These are phyloP conservation scores for Oldenlandia corymbosa DNA, from an alignment of 257 asterid genomes.

Conservation along the genomic window DNA sequence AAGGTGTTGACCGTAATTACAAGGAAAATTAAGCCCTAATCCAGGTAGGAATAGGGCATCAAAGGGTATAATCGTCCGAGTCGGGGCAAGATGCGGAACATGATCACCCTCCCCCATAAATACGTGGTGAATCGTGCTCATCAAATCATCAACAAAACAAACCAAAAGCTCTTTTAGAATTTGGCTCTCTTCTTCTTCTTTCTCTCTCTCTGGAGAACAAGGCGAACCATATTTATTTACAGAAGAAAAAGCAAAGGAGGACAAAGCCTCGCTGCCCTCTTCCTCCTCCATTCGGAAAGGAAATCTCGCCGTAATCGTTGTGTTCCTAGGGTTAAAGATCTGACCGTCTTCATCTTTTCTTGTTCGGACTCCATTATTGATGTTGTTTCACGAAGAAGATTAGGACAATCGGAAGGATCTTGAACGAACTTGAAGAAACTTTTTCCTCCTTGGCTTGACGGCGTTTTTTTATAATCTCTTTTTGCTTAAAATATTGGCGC, in stretches of 20 bases:
- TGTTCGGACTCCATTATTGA: too few relatives aligned
- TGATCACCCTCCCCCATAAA: slow-evolving; percentile 28
- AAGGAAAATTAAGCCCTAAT: slow-evolving; percentile 24
- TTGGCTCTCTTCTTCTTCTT: too few relatives aligned
- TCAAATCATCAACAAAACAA: slow-evolving; percentile 1
- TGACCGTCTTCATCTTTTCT: not conserved
- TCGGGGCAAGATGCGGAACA: slow-evolving; percentile 40
- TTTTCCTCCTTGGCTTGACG: not conserved
- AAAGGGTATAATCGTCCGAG: slow-evolving; percentile 32
- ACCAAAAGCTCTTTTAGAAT: too few relatives aligned
- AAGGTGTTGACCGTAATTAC: slow-evolving; percentile 41
- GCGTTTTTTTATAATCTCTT: not conserved
- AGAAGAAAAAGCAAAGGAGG: slow-evolving; percentile 1
- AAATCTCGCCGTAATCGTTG: slow-evolving; percentile 1
- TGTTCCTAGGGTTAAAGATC: slow-evolving; percentile 12
- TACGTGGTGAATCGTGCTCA: slow-evolving; percentile 38
- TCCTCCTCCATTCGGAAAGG: not conserved
- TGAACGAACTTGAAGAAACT: not conserved
- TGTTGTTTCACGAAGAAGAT: not conserved
- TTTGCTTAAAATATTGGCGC: not conserved
- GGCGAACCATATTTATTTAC: too few relatives aligned
- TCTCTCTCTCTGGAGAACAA: too few relatives aligned
- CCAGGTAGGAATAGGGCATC: slow-evolving; percentile 31
- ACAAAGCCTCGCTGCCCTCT: not conserved
- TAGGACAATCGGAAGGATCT: slow-evolving; percentile 17